Conservation (phyloP, 2,329 filamentous ascomycete genomes). For the Fusarium temperatum region DNA sequence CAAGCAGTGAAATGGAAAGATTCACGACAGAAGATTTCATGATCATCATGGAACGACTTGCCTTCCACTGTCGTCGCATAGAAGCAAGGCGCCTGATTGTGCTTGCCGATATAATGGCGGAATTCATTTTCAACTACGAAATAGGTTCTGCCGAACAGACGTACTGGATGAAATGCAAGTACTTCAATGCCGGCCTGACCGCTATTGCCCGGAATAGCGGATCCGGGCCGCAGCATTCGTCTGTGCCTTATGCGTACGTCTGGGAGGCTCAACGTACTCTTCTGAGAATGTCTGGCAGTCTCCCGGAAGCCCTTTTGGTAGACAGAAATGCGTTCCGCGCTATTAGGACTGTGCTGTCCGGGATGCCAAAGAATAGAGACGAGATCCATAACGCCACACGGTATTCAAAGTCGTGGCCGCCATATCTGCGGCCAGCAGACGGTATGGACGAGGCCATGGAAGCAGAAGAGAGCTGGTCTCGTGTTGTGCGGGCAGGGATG, state of each 20-base stretch:
- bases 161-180: slow-evolving; percentile 43
- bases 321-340: slow-evolving; percentile 61
- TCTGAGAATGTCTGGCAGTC: slow-evolving; percentile 59
- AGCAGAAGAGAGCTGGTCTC: slow-evolving; percentile 62
- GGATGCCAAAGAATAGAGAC: slow-evolving; percentile 59
- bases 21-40: slow-evolving; percentile 38
- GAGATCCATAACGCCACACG: slow-evolving; percentile 61
- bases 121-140: slow-evolving; percentile 40
- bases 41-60: slow-evolving; percentile 40
- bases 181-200: slow-evolving; percentile 45
- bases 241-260: slow-evolving; percentile 45
- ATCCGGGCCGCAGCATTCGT: slow-evolving; percentile 35
- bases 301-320: slow-evolving; percentile 61
- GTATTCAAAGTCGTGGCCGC: slow-evolving; percentile 66
- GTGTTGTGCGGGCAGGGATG: slow-evolving; percentile 61
- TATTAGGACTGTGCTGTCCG: slow-evolving; percentile 63
- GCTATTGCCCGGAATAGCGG: slow-evolving; percentile 41
- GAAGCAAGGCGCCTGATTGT: slow-evolving; percentile 47
- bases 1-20: slow-evolving; percentile 20
- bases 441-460: slow-evolving; percentile 66
- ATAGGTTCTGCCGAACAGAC: slow-evolving; percentile 24
- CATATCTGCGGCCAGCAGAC: slow-evolving; percentile 65
- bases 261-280: slow-evolving; percentile 68
- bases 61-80: slow-evolving; percentile 45
- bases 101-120: slow-evolving; percentile 42